Conservation (phyloP, 2,329 filamentous ascomycete species). For the Beauveria sp. region DNA sequence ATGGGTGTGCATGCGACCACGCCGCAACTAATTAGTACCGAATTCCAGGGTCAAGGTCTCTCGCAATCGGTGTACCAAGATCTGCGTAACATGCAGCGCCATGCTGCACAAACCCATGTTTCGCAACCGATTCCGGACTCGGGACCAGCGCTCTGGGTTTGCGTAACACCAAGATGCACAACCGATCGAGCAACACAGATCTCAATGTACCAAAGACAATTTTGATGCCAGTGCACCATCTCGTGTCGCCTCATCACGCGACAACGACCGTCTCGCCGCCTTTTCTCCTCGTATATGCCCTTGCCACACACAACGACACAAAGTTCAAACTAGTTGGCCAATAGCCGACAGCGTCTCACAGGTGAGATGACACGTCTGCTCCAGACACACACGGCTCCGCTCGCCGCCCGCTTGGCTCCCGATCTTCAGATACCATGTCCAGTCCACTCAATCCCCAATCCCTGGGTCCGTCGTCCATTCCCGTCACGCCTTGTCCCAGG, state of each 20-base stretch:
- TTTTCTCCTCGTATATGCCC: background rate
- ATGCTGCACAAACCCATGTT: background rate
- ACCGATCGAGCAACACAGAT: slow-evolving; percentile 2
- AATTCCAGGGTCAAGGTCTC: background rate
- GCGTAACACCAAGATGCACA: background rate
- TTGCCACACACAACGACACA: background rate
- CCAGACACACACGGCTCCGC: slow-evolving; percentile 11
- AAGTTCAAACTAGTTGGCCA: background rate
- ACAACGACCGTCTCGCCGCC: background rate
- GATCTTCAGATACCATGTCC: slow-evolving; percentile 11
- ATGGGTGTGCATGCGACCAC: background rate
- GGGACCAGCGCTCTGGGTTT: slow-evolving; percentile 1
- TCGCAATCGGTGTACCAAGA: background rate
- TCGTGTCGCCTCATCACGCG: background rate
- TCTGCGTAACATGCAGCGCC: background rate
- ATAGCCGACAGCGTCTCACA: slow-evolving; percentile 20
- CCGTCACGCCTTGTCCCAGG: slow-evolving; percentile 11
- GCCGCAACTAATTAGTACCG: background rate
- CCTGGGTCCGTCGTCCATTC: slow-evolving; percentile 15
- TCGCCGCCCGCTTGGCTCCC: slow-evolving; percentile 9
- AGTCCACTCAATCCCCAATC: slow-evolving; percentile 15
- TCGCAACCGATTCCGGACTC: background rate
- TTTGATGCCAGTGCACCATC: background rate
- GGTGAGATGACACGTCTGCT: slow-evolving; percentile 30
- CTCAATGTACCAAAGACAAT: background rate